Base-by-base conservation (phyloP, 2,329 filamentous ascomycete species). In the Camillea tinctor region DNA sequence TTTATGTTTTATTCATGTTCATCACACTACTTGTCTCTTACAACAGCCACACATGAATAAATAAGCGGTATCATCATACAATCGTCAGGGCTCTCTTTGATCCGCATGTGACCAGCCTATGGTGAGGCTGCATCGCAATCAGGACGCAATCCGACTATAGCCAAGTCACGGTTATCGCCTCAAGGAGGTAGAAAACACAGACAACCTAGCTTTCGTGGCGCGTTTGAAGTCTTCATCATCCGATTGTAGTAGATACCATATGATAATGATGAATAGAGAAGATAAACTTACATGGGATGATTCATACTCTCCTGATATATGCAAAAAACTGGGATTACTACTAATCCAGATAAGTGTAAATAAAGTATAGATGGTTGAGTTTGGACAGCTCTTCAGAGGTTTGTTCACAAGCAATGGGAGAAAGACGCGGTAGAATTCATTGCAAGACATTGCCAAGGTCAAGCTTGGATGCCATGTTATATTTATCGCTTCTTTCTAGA, bases 21-120 rank as follows among this genome's bases (percentile, higher is more conserved):
- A n/a, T n/a, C n/a, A n/a, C n/a, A n/a, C n/a, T n/a, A n/a, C n/a
- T n/a, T n/a, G n/a, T n/a, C n/a, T n/a, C n/a, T n/a, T n/a, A n/a
- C n/a, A n/a, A n/a, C n/a, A n/a, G n/a, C n/a, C n/a, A 26, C 24
- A 26, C 26, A 30, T 7, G 13, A 30, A 30, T 11, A 44, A 44
- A 44, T 44, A 44, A n/a, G n/a, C n/a, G n/a, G 36, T 17, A n/a
- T n/a, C 36, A 44, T 15, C 5, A 44, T 30, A 44, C 67, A 69
- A 76, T 77, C 79, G 79, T 83, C 81, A 80, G 81, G 73, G 81
- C 81, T 83, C 81, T 87, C 84, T 86, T 87, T 86, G 80, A 77
- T 85, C 83, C 72, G 82, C 82, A 81, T 73, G 56, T 68, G 67
- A 64, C 70, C 69, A 59, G 11, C 50, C 20, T 50, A 58, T 56